A percentile compares a stretch with the other conserved stretches of the same genome.
Evolutionary conservation across 192 early-diverging fungal species (phyloP).

Genomic region (Coemansia guatemalensis): DNA sequence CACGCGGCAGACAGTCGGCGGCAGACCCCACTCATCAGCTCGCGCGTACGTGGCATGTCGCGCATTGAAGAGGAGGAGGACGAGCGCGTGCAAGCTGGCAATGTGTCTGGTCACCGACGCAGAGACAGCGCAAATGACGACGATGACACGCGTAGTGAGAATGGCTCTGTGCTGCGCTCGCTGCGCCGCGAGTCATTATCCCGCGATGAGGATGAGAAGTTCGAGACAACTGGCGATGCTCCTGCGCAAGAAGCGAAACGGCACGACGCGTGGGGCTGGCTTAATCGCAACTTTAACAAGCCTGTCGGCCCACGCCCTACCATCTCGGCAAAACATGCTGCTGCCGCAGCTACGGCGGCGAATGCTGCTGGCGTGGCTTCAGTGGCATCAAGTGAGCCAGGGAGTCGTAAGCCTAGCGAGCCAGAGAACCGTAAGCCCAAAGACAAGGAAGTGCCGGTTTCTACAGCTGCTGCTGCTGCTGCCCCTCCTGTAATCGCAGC

Average conservation of each 20-base stretch:
- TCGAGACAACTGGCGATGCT: not conserved
- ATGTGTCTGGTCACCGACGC: not conserved
- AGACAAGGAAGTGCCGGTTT: not conserved
- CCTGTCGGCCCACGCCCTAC: not conserved
- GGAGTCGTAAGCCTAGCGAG: not conserved
- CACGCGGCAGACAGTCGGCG: constrained; percentile 12
- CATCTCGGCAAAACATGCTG: not conserved
- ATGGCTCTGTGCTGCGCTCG: constrained; percentile 23
- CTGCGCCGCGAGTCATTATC: constrained; percentile 21
- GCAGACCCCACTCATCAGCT: constrained; percentile 16
- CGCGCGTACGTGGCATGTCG: constrained; percentile 22
- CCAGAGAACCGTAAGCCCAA: not conserved
- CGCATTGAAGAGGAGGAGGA: constrained; percentile 16
- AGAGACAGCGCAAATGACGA: constrained; percentile 4
- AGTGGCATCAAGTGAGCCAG: not conserved
- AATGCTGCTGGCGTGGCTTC: not conserved
- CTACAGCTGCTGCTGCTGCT: not conserved
- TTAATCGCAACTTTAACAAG: not conserved
- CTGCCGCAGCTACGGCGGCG: constrained; percentile 1
- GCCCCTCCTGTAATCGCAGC: not conserved
- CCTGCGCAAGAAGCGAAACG: not conserved
- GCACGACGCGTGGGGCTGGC: not conserved
- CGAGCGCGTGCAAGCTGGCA: constrained; percentile 5
- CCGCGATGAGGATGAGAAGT: not conserved
- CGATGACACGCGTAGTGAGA: constrained; percentile 1